Evolutionary conservation across 2,329 filamentous ascomycete genomes (phyloP).

Genomic region (Mariannaea sp.): DNA sequence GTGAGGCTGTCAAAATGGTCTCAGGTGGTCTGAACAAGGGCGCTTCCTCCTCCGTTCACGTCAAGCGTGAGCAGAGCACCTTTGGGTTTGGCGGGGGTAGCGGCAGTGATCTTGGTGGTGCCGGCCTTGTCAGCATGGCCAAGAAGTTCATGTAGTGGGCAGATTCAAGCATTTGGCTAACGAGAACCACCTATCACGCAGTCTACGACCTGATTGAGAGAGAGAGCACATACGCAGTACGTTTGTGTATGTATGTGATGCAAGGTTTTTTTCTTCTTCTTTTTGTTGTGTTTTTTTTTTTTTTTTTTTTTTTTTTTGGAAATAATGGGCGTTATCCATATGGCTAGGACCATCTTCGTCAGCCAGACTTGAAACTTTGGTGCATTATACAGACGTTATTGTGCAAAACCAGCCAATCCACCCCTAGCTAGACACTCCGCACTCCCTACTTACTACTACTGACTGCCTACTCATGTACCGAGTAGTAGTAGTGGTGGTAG

Average conservation of each 20-base stretch:
- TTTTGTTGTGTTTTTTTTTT: too few relatives aligned
- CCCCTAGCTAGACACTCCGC: too few relatives aligned
- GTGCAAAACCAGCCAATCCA: too few relatives aligned
- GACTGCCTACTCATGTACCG: too few relatives aligned
- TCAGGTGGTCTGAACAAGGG: conserved; percentile 41
- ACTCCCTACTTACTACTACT: too few relatives aligned
- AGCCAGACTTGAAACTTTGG: too few relatives aligned
- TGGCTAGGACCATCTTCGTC: conserved; percentile 17
- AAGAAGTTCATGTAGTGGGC: conserved; percentile 49
- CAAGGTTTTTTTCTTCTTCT: too few relatives aligned
- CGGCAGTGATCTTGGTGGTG: conserved; percentile 26
- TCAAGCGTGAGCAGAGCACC: conserved; percentile 43
- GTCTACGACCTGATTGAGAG: conserved; percentile 14
- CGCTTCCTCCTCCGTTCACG: conserved; percentile 26
- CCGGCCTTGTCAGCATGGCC: conserved; percentile 40
- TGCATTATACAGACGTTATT: too few relatives aligned
- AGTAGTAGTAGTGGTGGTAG: too few relatives aligned
- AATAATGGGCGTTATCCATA: conserved; percentile 28
- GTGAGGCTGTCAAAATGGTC: conserved; percentile 61
- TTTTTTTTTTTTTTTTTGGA: conserved; percentile 7
- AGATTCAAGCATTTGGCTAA: conserved; percentile 1
- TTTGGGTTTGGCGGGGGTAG: conserved; percentile 42
- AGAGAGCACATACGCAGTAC: too few relatives aligned
- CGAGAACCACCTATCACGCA: conserved; percentile 9
- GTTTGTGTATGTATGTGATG: too few relatives aligned